A percentile compares a stretch with the other conserved stretches of the same genome.
Evolutionary conservation across 1,284 basidiomycete species (phyloP).

Genomic region (Taiwanofungus camphoratus): DNA sequence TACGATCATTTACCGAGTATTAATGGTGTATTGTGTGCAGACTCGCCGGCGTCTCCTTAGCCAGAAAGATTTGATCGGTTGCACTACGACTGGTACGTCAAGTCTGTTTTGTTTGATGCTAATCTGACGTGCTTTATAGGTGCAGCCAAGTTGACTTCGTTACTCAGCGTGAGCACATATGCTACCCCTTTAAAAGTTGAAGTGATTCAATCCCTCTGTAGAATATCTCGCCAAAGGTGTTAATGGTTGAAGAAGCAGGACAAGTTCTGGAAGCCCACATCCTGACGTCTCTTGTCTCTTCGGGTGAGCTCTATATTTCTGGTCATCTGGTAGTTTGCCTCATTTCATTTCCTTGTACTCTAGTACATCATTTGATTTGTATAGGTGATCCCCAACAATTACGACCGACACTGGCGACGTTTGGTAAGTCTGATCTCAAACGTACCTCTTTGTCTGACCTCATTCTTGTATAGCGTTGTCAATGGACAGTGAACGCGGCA

Average conservation of each 20-base stretch:
- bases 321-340: no score
- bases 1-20: no score
- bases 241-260: slow-evolving; percentile 50
- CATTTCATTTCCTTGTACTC: no score
- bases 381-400: slow-evolving; percentile 47
- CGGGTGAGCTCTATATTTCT: slow-evolving; percentile 29
- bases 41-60: slow-evolving; percentile 40
- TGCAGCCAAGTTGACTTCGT: slow-evolving; percentile 54
- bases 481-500: slow-evolving; percentile 32
- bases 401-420: slow-evolving; percentile 61
- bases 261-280: slow-evolving; percentile 75
- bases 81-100: slow-evolving; percentile 60
- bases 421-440: slow-evolving; percentile 37
- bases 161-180: slow-evolving; percentile 49
- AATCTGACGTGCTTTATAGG: slow-evolving; percentile 33
- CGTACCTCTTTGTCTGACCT: not conserved
- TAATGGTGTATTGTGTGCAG: not conserved
- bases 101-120: no score
- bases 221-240: slow-evolving; percentile 29
- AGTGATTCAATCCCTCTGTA: no score
- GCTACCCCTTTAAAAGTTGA: no score
- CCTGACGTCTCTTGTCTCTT: slow-evolving; percentile 54
- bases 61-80: slow-evolving; percentile 61
- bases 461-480: slow-evolving; percentile 29
- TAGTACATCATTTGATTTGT: slow-evolving; percentile 21